Evolutionary conservation across 2,329 filamentous ascomycete species (phyloP).

Genomic region (Sporothrix variecibatus): DNA sequence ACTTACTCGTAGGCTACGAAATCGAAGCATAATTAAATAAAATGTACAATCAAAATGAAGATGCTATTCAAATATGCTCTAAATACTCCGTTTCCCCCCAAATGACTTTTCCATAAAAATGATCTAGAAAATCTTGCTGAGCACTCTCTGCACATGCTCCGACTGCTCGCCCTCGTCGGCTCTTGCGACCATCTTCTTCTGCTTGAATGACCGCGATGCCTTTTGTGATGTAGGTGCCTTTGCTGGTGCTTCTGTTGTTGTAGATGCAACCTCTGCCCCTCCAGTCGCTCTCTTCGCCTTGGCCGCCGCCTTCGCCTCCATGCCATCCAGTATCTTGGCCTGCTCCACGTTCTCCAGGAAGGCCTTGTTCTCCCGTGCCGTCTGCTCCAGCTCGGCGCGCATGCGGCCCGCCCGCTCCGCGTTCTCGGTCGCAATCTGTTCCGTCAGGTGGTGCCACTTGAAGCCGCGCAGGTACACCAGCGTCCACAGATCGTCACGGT

Average conservation of each 20-base stretch:
- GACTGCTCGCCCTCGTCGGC: conserved; percentile 49
- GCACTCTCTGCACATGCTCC: conserved; percentile 59
- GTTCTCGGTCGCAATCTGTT: conserved; percentile 79
- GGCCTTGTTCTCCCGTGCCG: conserved; percentile 76
- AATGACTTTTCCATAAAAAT: not conserved
- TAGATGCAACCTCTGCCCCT: conserved; percentile 31
- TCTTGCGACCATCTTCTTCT: conserved; percentile 61
- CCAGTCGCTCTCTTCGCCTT: conserved; percentile 41
- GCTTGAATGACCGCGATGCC: conserved; percentile 60
- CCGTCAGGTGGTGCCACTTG: conserved; percentile 75
- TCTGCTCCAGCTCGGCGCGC: conserved; percentile 74
- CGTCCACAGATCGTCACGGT: conserved; percentile 86
- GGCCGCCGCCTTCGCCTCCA: conserved; percentile 61
- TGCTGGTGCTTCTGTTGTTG: not conserved
- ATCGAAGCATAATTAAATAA: not conserved
- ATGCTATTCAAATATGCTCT: not conserved
- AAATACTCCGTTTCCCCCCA: not conserved
- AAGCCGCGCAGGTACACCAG: conserved; percentile 79
- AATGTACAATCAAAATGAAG: not conserved
- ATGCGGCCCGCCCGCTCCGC: conserved; percentile 75
- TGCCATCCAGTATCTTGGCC: conserved; percentile 76
- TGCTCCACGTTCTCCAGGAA: conserved; percentile 79
- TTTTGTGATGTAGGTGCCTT: conserved; percentile 33
- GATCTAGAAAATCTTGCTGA: conserved; percentile 65
- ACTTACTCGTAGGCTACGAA: no score